These are phyloP conservation scores for Lathyrus tuberosus DNA, from an alignment of 306 rosid species.

Conservation along the genomic window DNA sequence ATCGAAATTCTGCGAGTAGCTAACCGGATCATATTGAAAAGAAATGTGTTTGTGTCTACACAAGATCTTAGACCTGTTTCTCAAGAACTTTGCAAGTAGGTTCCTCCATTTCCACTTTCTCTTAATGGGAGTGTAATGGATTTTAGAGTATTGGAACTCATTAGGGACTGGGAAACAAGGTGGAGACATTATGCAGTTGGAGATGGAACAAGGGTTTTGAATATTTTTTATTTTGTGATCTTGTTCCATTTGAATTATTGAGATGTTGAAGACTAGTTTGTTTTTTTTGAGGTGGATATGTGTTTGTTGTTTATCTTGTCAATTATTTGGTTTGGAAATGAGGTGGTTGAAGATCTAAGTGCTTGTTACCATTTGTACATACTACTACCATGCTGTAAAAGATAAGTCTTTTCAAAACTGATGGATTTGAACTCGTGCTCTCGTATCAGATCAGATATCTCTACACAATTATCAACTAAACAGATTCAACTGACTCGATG, in stretches of 20 bases:
- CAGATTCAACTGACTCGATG: too few relatives aligned
- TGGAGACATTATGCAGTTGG: slow-evolving; percentile 53
- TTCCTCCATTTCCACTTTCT: slow-evolving; percentile 57
- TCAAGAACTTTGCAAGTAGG: slow-evolving; percentile 55
- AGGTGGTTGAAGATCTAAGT: slow-evolving; percentile 27
- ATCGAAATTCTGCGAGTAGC: slow-evolving; percentile 82
- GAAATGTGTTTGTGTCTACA: slow-evolving; percentile 55
- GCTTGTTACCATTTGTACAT: slow-evolving; percentile 32
- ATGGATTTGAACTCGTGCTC: too few relatives aligned
- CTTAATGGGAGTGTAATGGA: slow-evolving; percentile 35
- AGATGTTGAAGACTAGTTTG: neutral
- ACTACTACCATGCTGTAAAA: slow-evolving; percentile 18
- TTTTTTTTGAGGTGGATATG: slow-evolving; percentile 19
- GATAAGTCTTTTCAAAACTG: too few relatives aligned
- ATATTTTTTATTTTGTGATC: slow-evolving; percentile 36
- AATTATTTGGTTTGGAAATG: slow-evolving; percentile 30
- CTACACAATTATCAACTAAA: too few relatives aligned
- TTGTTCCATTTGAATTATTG: slow-evolving; percentile 51
- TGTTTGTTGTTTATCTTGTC: slow-evolving; percentile 36
- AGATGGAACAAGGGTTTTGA: slow-evolving; percentile 41
- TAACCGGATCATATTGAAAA: slow-evolving; percentile 82
- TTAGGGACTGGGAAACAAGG: slow-evolving; percentile 55
- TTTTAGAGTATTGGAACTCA: slow-evolving; percentile 57
- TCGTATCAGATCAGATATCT: too few relatives aligned
- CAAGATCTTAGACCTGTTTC: slow-evolving; percentile 52